phyloP scores from a whole-genome alignment of 2,329 filamentous ascomycete genomes.

The Seiridium cupressi region DNA sequence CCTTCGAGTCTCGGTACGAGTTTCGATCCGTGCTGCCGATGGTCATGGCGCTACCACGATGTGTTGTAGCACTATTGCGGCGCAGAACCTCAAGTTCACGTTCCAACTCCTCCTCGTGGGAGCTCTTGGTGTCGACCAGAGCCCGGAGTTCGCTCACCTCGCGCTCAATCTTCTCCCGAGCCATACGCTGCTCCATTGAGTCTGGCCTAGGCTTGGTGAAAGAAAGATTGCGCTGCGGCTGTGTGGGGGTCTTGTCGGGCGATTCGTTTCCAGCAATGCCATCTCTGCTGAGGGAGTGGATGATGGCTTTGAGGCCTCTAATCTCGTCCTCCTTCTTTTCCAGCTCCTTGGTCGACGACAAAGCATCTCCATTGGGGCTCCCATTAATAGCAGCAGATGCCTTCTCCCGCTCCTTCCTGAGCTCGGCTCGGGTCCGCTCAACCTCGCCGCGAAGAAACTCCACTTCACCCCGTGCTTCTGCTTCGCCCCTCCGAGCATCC shows the following conservation, averaged over 20 bases:
- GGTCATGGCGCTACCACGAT: slow-evolving; percentile 53
- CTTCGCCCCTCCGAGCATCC: slow-evolving; percentile 89
- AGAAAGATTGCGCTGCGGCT: slow-evolving; percentile 31
- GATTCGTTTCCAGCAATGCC: slow-evolving; percentile 47
- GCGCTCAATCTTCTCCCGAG: slow-evolving; percentile 61
- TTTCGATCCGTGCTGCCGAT: slow-evolving; percentile 50
- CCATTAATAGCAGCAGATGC: slow-evolving; percentile 60
- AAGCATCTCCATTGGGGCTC: slow-evolving; percentile 37
- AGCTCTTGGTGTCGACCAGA: slow-evolving; percentile 69
- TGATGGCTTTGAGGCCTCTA: slow-evolving; percentile 93
- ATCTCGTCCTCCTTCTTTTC: slow-evolving; percentile 98
- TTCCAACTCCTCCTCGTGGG: slow-evolving; percentile 81
- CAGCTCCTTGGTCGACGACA: slow-evolving; percentile 66
- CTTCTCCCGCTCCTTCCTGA: slow-evolving; percentile 86
- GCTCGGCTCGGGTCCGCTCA: slow-evolving; percentile 82
- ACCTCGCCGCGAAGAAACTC: slow-evolving; percentile 95
- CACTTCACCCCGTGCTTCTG: slow-evolving; percentile 91
- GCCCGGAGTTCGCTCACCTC: slow-evolving; percentile 77
- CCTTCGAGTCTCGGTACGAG: slow-evolving; percentile 64
- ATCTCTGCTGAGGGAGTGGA: slow-evolving; percentile 87
- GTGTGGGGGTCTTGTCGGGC: slow-evolving; percentile 30
- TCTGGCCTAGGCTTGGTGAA: slow-evolving; percentile 42
- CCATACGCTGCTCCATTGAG: slow-evolving; percentile 53
- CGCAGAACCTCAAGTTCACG: slow-evolving; percentile 72
- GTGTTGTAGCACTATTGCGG: slow-evolving; percentile 36